These are phyloP conservation scores for Puccinellia tenuiflora DNA, from an alignment of 176 grass and related monocot species.

Conservation along the genomic window DNA sequence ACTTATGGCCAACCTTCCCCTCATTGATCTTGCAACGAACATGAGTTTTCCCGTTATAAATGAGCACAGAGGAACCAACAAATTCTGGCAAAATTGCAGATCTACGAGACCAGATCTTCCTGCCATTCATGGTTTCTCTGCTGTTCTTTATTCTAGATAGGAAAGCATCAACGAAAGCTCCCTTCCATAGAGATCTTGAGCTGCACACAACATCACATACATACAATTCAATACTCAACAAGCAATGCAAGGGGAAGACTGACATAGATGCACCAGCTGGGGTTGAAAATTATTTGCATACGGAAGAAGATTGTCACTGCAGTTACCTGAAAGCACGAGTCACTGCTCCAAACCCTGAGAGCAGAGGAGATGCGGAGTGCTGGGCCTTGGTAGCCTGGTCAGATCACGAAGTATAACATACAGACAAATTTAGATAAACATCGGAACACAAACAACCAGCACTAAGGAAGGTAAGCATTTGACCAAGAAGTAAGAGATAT, in stretches of 20 bases:
- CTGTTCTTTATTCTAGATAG: background rate
- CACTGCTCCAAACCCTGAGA: constrained; percentile 39
- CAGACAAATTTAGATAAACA: background rate
- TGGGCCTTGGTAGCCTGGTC: constrained; percentile 30
- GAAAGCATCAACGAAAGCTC: background rate
- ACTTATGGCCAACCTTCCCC: constrained; percentile 8
- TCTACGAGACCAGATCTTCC: background rate
- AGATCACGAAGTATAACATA: background rate
- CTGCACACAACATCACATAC: constrained; percentile 28
- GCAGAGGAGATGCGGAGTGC: background rate
- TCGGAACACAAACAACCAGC: background rate
- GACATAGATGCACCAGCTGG: background rate
- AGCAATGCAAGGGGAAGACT: background rate
- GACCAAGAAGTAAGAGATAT: too few species aligned
- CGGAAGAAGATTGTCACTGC: background rate
- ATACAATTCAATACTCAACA: background rate
- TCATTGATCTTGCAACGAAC: constrained; percentile 1
- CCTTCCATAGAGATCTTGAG: constrained; percentile 49
- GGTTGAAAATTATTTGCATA: background rate
- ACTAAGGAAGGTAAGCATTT: background rate
- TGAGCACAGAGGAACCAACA: background rate
- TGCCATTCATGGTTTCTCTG: background rate
- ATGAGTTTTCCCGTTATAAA: background rate
- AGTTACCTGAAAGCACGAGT: constrained; percentile 80
- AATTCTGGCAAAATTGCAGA: background rate